Evolutionary conservation across 2,329 filamentous ascomycete species (phyloP).

Genomic region (Didymella sp.): DNA sequence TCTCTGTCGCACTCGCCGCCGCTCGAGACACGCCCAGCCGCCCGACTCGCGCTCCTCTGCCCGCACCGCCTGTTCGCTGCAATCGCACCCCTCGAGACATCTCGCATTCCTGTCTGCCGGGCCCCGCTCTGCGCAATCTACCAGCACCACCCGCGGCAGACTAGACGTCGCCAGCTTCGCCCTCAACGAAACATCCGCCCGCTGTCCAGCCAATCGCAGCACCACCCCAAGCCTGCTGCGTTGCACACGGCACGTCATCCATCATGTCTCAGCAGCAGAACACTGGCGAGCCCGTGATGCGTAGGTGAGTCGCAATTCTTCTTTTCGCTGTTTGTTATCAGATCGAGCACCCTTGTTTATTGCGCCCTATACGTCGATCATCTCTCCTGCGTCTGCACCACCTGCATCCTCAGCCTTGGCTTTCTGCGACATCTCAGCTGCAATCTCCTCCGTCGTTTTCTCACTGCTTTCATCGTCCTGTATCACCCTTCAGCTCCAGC

Average conservation of each 20-base stretch:
- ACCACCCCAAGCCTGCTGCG: background rate
- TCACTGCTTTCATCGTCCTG: background rate
- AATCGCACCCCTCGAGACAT: constrained; percentile 3
- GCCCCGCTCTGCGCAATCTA: background rate
- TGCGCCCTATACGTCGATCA: constrained; percentile 4
- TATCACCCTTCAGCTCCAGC: constrained; percentile 1
- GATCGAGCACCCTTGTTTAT: constrained; percentile 5
- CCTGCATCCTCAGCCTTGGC: constrained; percentile 3
- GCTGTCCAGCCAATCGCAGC: constrained; percentile 9
- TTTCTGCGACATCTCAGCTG: background rate
- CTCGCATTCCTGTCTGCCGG: background rate
- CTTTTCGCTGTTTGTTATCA: constrained; percentile 7
- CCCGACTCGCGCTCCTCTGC: constrained; percentile 9
- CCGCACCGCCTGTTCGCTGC: constrained; percentile 1
- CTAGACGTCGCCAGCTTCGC: constrained; percentile 4
- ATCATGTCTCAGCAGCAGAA: constrained; percentile 47
- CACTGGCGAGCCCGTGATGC: constrained; percentile 64
- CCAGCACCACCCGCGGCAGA: background rate
- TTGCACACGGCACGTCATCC: constrained; percentile 8
- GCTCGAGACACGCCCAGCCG: constrained; percentile 2
- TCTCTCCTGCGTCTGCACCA: background rate
- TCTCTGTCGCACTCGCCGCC: constrained; percentile 4
- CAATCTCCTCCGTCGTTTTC: background rate
- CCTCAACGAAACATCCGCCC: background rate
- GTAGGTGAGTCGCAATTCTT: constrained; percentile 62